Conservation (phyloP, 192 early-diverging fungal species). For the Chytriomyces sp. region DNA sequence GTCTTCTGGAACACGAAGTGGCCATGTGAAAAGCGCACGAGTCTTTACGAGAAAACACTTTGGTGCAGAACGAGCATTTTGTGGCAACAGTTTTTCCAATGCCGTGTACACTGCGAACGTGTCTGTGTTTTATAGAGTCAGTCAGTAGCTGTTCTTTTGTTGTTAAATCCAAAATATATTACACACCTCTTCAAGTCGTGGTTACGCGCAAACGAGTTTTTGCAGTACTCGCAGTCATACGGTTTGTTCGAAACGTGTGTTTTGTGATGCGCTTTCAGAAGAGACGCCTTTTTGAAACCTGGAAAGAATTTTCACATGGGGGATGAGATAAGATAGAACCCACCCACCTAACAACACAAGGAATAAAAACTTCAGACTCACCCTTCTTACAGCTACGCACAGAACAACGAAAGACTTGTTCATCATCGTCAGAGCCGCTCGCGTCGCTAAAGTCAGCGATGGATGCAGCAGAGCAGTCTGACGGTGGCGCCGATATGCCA, state of each 20-base stretch:
- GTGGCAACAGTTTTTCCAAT: not conserved
- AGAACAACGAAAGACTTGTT: not conserved
- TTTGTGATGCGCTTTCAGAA: constrained; percentile 18
- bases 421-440: not conserved
- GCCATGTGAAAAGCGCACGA: constrained; percentile 1
- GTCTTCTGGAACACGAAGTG: not conserved
- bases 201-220: constrained; percentile 18
- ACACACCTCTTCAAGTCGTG: constrained; percentile 25
- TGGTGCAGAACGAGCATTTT: not conserved
- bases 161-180: no score
- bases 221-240: constrained; percentile 15
- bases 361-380: not conserved
- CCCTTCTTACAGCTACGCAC: not conserved
- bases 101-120: not conserved
- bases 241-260: constrained; percentile 1
- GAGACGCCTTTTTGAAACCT: constrained; percentile 18
- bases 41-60: not conserved
- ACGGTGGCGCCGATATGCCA: not conserved
- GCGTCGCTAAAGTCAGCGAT: not conserved
- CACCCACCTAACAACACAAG: not conserved
- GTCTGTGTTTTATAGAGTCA: no score
- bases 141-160: no score
- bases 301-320: not conserved
- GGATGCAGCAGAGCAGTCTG: not conserved
- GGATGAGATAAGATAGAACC: no score